phyloP scores from a whole-genome alignment of 257 asterid species.

The Lycium ferocissimum region DNA sequence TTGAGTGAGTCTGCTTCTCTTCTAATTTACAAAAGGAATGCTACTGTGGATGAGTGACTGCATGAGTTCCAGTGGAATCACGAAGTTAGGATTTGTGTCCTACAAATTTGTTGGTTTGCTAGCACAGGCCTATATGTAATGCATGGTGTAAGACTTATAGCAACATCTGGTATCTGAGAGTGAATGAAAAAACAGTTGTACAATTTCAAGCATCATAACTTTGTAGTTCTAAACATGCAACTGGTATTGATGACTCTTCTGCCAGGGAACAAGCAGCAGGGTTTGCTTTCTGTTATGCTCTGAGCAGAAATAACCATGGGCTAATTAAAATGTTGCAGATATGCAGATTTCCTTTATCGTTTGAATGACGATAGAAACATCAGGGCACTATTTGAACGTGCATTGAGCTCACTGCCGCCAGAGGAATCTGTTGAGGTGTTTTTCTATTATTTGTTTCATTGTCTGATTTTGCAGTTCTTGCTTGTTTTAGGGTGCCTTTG shows the following conservation, averaged over 20 bases:
- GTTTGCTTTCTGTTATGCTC: conserved; percentile 8
- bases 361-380: conserved; percentile 93
- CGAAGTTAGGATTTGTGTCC: conserved; percentile 29
- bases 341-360: conserved; percentile 92
- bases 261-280: conserved; percentile 16
- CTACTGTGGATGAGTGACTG: not conserved
- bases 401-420: conserved; percentile 91
- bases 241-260: conserved; percentile 2
- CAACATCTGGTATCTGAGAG: conserved; percentile 6
- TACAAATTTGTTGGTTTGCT: conserved; percentile 4
- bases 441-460: conserved; percentile 10
- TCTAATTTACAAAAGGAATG: not conserved
- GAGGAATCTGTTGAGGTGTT: conserved; percentile 92
- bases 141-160: not conserved
- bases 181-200: not conserved
- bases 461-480: conserved; percentile 17
- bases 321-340: conserved; percentile 60
- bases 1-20: conserved; percentile 72
- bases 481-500: conserved; percentile 25
- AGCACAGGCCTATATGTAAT: conserved; percentile 4
- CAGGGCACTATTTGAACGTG: conserved; percentile 98
- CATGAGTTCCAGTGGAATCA: conserved; percentile 21
- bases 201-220: conserved; percentile 18
- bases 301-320: conserved; percentile 17
- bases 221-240: not conserved